These are phyloP conservation scores for Thalassiosira hispida DNA, from an alignment of 352 stramenopile species.

Conservation along the genomic window DNA sequence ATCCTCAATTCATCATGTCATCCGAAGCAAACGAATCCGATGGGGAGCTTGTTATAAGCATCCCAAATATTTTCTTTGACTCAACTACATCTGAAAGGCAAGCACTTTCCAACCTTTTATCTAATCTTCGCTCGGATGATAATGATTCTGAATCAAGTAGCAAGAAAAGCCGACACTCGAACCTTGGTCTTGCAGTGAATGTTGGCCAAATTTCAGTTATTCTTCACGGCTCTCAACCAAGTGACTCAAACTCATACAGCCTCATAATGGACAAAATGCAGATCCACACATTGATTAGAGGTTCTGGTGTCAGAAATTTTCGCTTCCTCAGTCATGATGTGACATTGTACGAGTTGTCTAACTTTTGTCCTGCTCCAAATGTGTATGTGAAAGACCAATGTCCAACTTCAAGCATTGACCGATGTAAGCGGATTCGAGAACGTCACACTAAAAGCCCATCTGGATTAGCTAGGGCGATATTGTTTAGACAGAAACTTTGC, in stretches of 20 bases:
- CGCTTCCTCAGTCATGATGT: conserved; percentile 61
- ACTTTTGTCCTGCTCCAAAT: conserved; percentile 15
- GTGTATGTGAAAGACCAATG: not conserved
- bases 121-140: conserved; percentile 11
- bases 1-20: conserved; percentile 72
- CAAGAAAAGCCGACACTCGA: not conserved
- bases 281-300: conserved; percentile 48
- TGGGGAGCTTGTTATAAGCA: conserved; percentile 46
- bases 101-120: conserved; percentile 31
- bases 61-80: conserved; percentile 70
- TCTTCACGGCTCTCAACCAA: conserved; percentile 25
- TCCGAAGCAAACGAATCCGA: conserved; percentile 57
- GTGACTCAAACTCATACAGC: conserved; percentile 49
- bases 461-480: conserved; percentile 47
- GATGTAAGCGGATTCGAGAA: conserved; percentile 38
- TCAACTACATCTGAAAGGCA: conserved; percentile 55
- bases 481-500: conserved; percentile 78
- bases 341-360: conserved; percentile 59
- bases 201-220: conserved; percentile 58
- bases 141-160: not conserved
- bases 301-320: conserved; percentile 54
- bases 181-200: conserved; percentile 53
- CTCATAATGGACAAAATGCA: conserved; percentile 59
- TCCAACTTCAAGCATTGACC: conserved; percentile 23
- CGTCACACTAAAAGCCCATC: conserved; percentile 36